Conservation (phyloP, 2,329 filamentous ascomycete genomes). For the Colletotrichum camelliae region DNA sequence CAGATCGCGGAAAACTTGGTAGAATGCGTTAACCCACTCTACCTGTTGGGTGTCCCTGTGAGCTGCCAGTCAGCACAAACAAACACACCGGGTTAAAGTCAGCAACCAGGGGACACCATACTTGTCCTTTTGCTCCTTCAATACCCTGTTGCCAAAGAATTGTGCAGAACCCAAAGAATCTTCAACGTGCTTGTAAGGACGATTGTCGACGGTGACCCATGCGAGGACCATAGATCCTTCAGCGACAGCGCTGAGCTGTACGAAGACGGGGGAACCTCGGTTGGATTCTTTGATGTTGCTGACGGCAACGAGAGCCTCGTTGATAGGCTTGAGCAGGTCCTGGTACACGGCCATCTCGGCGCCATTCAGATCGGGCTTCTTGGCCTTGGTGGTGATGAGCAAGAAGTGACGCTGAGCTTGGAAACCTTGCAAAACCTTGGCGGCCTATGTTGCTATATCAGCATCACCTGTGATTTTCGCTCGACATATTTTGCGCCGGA, state of each 20-base stretch:
- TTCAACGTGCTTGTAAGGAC: constrained; percentile 84
- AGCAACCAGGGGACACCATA: constrained; percentile 27
- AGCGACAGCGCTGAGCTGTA: constrained; percentile 84
- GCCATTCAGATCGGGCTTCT: constrained; percentile 78
- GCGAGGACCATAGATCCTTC: constrained; percentile 89
- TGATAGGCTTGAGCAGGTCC: constrained; percentile 85
- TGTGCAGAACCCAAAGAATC: constrained; percentile 85
- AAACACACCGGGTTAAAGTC: not conserved
- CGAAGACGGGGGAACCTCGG: constrained; percentile 75
- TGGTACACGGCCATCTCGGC: constrained; percentile 69
- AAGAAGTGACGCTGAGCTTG: constrained; percentile 86
- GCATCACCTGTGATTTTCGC: not conserved
- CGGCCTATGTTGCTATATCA: constrained; percentile 41
- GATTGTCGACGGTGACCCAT: constrained; percentile 86
- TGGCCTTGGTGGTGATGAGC: constrained; percentile 86
- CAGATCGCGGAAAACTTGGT: constrained; percentile 85
- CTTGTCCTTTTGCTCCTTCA: constrained; percentile 87
- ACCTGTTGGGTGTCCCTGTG: constrained; percentile 77
- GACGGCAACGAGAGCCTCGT: constrained; percentile 80
- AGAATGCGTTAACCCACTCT: constrained; percentile 92
- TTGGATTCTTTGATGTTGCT: constrained; percentile 84
- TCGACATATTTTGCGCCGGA: constrained; percentile 1
- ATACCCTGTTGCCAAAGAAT: constrained; percentile 92
- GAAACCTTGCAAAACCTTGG: constrained; percentile 69
- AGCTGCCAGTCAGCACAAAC: not conserved